Evolutionary conservation across 768 basidiomycete species (phyloP), one percentile per base, ranked within the genome.

Genomic region (Rhizopogon rudus): DNA sequence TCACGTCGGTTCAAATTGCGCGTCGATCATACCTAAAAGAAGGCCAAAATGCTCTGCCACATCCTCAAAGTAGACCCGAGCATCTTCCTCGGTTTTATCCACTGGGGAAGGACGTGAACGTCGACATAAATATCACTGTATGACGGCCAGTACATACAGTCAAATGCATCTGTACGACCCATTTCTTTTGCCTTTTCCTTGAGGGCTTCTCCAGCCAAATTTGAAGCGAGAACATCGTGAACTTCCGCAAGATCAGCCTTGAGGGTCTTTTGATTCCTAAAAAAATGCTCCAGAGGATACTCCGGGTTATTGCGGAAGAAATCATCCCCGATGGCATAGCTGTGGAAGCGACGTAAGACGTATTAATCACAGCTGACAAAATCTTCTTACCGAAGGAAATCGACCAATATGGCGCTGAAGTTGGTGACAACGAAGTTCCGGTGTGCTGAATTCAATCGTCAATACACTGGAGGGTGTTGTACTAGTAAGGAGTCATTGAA

Each of bases 1-100:
- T 42, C 44, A 59, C 62, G 31, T 63, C 3, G 57, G 50, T 37
- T 63, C 40, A 39, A 61, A 63, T 44, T 63, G 20, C 35, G 58
- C 52, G 13, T 55, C 54, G 7, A 64, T 22, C 29, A 51, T 54
- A 13, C 29, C 44, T 0, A 58, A 29, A 5, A 64, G 50, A 29
- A 64, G 50, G 25, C 37, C 42, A 28, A 61, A 4, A n/a, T 64
- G 63, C 9, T 60, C 57, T 2, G 45, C 39, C 6, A 61, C 13
- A 28, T 60, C 50, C 4, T 22, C 37, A 2, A 64, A 25, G 39
- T 49, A 57, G n/a, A 35, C 12, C 6, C 20, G 35, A 13, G 57
- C 51, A 13, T 42, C 35, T n/a, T 29, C 40, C 13, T 58, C 56
- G 4, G 51, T 25, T 25, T 25, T 25, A 25, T 25, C 51, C 50